Percentiles rank a stretch among this genome's conserved stretches.
Evolutionary conservation across 2,329 filamentous ascomycete species (phyloP).

Genomic region (Thyridium curvatum): DNA sequence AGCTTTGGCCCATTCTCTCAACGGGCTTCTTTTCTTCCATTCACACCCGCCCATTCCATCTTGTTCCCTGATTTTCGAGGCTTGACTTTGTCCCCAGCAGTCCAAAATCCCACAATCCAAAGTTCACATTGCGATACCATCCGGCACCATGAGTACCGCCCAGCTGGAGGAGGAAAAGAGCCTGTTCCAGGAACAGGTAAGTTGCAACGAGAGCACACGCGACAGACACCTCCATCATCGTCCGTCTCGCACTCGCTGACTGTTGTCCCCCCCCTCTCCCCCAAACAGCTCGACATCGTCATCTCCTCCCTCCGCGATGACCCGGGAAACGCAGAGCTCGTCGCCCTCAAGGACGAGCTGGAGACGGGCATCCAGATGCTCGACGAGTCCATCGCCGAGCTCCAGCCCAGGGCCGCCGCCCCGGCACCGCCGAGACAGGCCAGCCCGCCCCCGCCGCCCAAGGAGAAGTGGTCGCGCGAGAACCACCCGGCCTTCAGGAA

Average conservation of each 20-base stretch:
- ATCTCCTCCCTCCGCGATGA: constrained; percentile 71
- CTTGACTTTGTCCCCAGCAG: too few species aligned
- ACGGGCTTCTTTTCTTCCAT: too few species aligned
- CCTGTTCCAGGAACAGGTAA: constrained; percentile 52
- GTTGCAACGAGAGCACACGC: too few species aligned
- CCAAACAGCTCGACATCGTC: constrained; percentile 66
- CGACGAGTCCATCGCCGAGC: constrained; percentile 74
- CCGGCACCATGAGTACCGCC: constrained; percentile 25
- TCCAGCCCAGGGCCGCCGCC: constrained; percentile 54
- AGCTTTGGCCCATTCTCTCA: too few species aligned
- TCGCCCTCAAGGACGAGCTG: constrained; percentile 73
- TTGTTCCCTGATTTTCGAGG: too few species aligned
- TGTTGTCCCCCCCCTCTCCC: neutral
- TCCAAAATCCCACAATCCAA: too few species aligned
- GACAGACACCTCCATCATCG: constrained; percentile 9
- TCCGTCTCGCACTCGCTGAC: neutral
- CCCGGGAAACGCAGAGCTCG: constrained; percentile 72
- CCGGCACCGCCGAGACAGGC: constrained; percentile 8
- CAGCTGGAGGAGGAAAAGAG: constrained; percentile 44
- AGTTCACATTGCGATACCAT: too few species aligned
- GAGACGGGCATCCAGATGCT: constrained; percentile 74
- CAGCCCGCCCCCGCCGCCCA: constrained; percentile 31
- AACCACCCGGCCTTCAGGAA: constrained; percentile 73
- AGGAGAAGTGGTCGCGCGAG: constrained; percentile 73
- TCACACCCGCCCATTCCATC: too few species aligned